phyloP scores from a whole-genome alignment of 441 rosid species.

The Breynia disticha region DNA sequence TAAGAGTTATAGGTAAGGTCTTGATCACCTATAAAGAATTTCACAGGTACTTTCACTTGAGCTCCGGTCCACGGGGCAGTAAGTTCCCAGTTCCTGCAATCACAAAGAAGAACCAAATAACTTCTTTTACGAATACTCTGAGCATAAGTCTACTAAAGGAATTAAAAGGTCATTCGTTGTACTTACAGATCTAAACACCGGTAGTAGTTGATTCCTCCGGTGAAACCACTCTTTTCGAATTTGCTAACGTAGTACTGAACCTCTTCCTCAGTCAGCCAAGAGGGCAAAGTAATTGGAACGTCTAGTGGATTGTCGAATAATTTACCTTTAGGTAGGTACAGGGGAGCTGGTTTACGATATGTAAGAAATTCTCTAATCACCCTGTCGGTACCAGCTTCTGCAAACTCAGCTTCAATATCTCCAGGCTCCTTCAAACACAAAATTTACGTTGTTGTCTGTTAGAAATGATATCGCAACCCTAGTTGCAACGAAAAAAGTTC shows the following conservation, averaged over 20 bases:
- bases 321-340: conserved; percentile 43
- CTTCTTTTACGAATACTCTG: neutral
- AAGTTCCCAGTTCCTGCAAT: conserved; percentile 65
- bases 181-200: conserved; percentile 46
- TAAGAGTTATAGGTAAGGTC: conserved; percentile 51
- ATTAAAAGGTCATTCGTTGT: neutral
- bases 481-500: no score
- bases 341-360: conserved; percentile 42
- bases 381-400: conserved; percentile 36
- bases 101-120: neutral
- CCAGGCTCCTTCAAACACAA: conserved; percentile 36
- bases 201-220: conserved; percentile 63
- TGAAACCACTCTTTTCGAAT: conserved; percentile 59
- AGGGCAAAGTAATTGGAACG: conserved; percentile 36
- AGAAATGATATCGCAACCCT: no score
- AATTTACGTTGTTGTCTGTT: neutral
- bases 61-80: conserved; percentile 68
- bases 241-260: conserved; percentile 41
- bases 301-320: conserved; percentile 30
- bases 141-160: neutral
- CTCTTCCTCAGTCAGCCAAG: conserved; percentile 70
- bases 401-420: conserved; percentile 57
- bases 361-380: conserved; percentile 37
- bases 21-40: conserved; percentile 67
- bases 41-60: conserved; percentile 51